Conservation (phyloP, 176 grass and related monocot genomes). For the Zoysia pacifica region DNA sequence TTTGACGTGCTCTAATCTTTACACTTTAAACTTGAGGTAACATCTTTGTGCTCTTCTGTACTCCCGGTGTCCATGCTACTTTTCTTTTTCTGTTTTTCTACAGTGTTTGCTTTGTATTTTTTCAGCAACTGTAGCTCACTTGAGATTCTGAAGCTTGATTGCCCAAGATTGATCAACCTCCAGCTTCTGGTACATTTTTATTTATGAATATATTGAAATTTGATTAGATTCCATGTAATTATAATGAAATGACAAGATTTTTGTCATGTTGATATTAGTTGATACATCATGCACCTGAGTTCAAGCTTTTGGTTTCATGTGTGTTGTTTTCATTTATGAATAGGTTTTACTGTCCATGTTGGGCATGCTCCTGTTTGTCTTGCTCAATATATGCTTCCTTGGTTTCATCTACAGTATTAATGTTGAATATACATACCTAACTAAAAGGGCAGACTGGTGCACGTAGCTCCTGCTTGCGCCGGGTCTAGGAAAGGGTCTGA, state of each 20-base stretch:
- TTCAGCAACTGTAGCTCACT: constrained; percentile 80
- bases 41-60: constrained; percentile 27
- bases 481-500: too few species aligned
- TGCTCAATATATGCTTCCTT: background rate
- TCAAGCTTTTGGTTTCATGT: background rate
- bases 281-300: background rate
- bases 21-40: constrained; percentile 82
- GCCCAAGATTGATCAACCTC: constrained; percentile 80
- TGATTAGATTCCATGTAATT: background rate
- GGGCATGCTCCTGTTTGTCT: background rate
- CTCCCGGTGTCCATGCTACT: background rate
- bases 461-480: too few species aligned
- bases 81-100: constrained; percentile 14
- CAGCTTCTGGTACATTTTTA: constrained; percentile 71
- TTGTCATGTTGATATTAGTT: background rate
- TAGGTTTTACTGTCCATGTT: background rate
- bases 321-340: background rate
- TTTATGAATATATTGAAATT: constrained; percentile 10
- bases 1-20: constrained; percentile 74
- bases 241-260: background rate
- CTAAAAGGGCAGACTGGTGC: too few species aligned
- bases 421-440: background rate
- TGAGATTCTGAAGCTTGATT: constrained; percentile 93
- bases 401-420: background rate
- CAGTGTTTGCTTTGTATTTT: constrained; percentile 12